Evolutionary conservation across 768 basidiomycete species (phyloP).

Genomic region (Lentinula guzmanii): DNA sequence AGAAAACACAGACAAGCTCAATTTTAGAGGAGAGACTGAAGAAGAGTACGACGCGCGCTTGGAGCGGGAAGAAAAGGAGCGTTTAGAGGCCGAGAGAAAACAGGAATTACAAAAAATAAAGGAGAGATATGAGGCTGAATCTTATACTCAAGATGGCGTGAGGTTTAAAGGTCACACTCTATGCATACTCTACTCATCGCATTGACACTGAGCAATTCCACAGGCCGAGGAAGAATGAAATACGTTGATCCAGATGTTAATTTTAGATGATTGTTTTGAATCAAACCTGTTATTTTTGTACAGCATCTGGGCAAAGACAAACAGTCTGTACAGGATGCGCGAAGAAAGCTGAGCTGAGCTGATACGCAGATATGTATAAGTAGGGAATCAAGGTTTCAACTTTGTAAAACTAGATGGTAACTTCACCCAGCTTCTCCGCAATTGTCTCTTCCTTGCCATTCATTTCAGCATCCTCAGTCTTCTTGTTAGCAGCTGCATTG

Average conservation of each 20-base stretch:
- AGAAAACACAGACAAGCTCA: conserved; percentile 10
- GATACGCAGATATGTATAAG: neutral
- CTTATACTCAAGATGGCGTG: conserved; percentile 37
- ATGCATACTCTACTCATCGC: neutral
- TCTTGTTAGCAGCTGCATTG: conserved; percentile 56
- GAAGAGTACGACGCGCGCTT: conserved; percentile 69
- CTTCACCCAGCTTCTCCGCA: conserved; percentile 29
- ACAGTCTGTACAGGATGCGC: neutral
- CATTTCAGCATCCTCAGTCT: conserved; percentile 6
- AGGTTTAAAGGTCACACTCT: conserved; percentile 54
- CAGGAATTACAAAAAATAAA: conserved; percentile 45
- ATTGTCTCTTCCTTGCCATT: conserved; percentile 13
- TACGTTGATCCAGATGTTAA: conserved; percentile 50
- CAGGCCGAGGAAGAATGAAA: conserved; percentile 67
- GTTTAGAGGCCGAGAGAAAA: conserved; percentile 40
- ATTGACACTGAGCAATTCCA: neutral
- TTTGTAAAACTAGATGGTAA: conserved; percentile 21
- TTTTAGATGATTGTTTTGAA: neutral
- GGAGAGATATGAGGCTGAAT: conserved; percentile 26
- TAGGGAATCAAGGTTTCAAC: conserved; percentile 10
- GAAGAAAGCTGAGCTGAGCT: neutral
- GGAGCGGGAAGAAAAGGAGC: conserved; percentile 61
- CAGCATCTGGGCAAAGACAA: neutral
- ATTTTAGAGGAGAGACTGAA: conserved; percentile 46
- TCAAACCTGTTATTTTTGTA: neutral